Percentiles rank a stretch among this genome's conserved stretches.
Evolutionary conservation across 352 stramenopile genomes (phyloP).

Genomic region (Globisporangium sylvaticum): DNA sequence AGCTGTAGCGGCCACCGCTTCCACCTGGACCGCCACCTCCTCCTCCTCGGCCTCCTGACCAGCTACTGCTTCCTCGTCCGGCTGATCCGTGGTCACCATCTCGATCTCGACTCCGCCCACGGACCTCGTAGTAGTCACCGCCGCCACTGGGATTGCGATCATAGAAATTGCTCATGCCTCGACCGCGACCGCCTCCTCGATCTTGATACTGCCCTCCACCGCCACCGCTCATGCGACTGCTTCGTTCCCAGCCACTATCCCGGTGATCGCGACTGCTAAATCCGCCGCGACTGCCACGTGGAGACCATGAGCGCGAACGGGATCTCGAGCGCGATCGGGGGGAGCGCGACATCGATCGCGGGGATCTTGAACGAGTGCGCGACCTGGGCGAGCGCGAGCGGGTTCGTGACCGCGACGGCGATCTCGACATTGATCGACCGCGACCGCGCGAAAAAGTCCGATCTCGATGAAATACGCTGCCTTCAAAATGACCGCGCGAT

Average conservation of each 20-base stretch:
- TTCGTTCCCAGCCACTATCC: conserved; percentile 13
- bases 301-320: conserved; percentile 54
- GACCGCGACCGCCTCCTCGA: conserved; percentile 14
- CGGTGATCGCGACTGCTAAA: conserved; percentile 22
- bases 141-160: conserved; percentile 18
- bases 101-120: conserved; percentile 30
- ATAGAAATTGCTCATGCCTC: conserved; percentile 21
- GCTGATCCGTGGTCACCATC: conserved; percentile 26
- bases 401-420: conserved; percentile 31
- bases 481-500: conserved; percentile 24
- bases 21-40: conserved; percentile 11
- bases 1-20: conserved; percentile 21
- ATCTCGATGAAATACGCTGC: conserved; percentile 23
- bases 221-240: conserved; percentile 26
- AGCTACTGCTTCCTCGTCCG: conserved; percentile 14
- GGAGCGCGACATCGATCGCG: conserved; percentile 29
- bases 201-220: conserved; percentile 18
- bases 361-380: conserved; percentile 31
- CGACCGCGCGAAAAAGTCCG: conserved; percentile 36
- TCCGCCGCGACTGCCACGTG: conserved; percentile 39
- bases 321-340: conserved; percentile 40
- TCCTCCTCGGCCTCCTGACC: conserved; percentile 15
- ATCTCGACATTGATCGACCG: conserved; percentile 53
- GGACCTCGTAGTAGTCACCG: conserved; percentile 30
- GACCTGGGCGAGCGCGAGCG: conserved; percentile 24